These are phyloP conservation scores for Verticillium nubilum DNA, from an alignment of 2,329 filamentous ascomycete genomes.

Conservation along the genomic window DNA sequence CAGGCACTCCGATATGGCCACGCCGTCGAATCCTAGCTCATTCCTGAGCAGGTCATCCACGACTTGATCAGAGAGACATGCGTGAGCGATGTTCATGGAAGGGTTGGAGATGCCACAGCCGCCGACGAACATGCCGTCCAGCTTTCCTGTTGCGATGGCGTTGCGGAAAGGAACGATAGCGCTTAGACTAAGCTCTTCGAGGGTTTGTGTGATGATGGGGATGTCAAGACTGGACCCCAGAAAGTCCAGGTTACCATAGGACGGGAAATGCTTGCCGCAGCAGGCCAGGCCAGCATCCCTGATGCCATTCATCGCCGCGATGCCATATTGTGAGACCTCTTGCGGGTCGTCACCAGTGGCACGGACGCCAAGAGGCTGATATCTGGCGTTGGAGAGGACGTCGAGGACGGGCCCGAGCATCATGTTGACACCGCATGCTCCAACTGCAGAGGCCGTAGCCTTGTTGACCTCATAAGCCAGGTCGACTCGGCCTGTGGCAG, in stretches of 20 bases:
- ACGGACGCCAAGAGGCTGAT: constrained; percentile 84
- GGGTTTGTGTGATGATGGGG: constrained; percentile 89
- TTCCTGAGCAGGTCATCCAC: constrained; percentile 85
- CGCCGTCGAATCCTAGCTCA: constrained; percentile 83
- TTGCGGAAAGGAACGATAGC: constrained; percentile 89
- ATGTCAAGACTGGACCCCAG: constrained; percentile 87
- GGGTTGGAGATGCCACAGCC: constrained; percentile 89
- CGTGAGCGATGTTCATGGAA: constrained; percentile 92
- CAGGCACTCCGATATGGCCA: constrained; percentile 90
- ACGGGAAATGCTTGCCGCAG: constrained; percentile 94
- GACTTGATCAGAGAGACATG: constrained; percentile 87
- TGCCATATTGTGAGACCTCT: constrained; percentile 87
- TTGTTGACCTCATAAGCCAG: constrained; percentile 87
- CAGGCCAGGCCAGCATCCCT: constrained; percentile 85
- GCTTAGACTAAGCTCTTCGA: constrained; percentile 88
- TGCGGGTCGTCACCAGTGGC: constrained; percentile 91
- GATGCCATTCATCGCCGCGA: constrained; percentile 87
- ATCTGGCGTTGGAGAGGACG: constrained; percentile 86
- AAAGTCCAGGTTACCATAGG: constrained; percentile 92
- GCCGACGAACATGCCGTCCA: constrained; percentile 94
- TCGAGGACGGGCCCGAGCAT: constrained; percentile 92
- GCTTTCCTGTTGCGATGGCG: constrained; percentile 71
- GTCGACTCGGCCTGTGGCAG: constrained; percentile 81
- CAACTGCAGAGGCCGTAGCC: constrained; percentile 87
- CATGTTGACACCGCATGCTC: constrained; percentile 90